These are phyloP conservation scores for Ligustrum vulgare DNA, from an alignment of 257 asterid species.

Conservation along the genomic window DNA sequence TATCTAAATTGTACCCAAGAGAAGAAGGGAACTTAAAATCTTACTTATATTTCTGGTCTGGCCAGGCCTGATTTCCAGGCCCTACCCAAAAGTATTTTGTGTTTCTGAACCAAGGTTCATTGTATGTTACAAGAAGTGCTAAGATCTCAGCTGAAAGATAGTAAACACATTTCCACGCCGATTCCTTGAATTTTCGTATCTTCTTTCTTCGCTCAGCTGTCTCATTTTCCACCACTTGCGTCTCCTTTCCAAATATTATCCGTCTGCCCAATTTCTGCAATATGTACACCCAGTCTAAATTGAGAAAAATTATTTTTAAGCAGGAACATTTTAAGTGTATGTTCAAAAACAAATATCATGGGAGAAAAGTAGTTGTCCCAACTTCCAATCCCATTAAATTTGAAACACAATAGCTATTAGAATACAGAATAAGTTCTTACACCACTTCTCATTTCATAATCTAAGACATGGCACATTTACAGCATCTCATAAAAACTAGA, in stretches of 20 bases:
- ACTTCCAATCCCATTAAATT: background rate
- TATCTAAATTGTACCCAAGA: background rate
- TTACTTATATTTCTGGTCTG: conserved; percentile 83
- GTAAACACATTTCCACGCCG: conserved; percentile 95
- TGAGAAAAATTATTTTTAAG: conserved; percentile 19
- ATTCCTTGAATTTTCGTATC: conserved; percentile 85
- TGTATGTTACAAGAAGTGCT: conserved; percentile 72
- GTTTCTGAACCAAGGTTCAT: conserved; percentile 87
- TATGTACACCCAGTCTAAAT: conserved; percentile 25
- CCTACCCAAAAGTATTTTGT: conserved; percentile 89
- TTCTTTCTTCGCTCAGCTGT: conserved; percentile 62
- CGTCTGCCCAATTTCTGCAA: conserved; percentile 72
- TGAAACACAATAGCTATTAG: background rate
- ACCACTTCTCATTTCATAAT: background rate
- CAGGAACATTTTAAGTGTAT: background rate
- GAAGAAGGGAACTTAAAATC: conserved; percentile 18
- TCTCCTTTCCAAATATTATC: conserved; percentile 72
- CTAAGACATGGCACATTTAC: background rate
- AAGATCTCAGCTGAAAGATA: conserved; percentile 86
- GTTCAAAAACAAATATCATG: background rate
- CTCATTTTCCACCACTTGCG: conserved; percentile 44
- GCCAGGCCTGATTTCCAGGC: conserved; percentile 90
- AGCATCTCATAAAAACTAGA: too few relatives aligned
- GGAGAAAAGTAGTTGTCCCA: background rate
- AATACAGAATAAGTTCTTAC: background rate